Percentiles rank a stretch among this genome's conserved stretches.
phyloP scores from a whole-genome alignment of 2,329 filamentous ascomycete genomes.

The Cryphonectria nitschkei region DNA sequence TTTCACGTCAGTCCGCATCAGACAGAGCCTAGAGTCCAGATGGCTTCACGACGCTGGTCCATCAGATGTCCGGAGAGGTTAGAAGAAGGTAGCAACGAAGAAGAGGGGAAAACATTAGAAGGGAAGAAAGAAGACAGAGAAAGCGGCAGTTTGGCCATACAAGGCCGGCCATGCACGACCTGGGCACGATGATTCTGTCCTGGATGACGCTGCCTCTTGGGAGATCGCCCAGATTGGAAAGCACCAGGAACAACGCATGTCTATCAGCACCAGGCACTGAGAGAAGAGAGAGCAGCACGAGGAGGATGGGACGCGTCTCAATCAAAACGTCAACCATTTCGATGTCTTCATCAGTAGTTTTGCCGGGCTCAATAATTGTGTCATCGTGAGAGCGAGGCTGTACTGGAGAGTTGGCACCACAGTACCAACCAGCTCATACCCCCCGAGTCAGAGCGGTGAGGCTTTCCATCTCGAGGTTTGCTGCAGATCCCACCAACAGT shows the following conservation, averaged over 20 bases:
- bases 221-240: not conserved
- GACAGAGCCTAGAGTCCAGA: not conserved
- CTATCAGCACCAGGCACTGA: not conserved
- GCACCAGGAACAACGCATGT: not conserved
- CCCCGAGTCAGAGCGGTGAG: not conserved
- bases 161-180: not conserved
- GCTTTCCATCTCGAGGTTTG: not conserved
- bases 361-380: not conserved
- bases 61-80: not conserved
- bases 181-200: not conserved
- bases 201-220: not conserved
- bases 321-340: not conserved
- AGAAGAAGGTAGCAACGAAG: not conserved
- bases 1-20: not conserved
- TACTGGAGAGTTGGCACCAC: not conserved
- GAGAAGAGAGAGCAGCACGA: not conserved
- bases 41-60: not conserved
- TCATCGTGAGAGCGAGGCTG: conserved; percentile 1
- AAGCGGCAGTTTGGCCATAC: not conserved
- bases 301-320: not conserved
- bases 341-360: not conserved
- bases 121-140: not conserved
- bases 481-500: not conserved
- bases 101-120: not conserved
- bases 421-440: not conserved